Base-by-base conservation (phyloP, 106 monocot genomes). In the Chionographis japonica region DNA sequence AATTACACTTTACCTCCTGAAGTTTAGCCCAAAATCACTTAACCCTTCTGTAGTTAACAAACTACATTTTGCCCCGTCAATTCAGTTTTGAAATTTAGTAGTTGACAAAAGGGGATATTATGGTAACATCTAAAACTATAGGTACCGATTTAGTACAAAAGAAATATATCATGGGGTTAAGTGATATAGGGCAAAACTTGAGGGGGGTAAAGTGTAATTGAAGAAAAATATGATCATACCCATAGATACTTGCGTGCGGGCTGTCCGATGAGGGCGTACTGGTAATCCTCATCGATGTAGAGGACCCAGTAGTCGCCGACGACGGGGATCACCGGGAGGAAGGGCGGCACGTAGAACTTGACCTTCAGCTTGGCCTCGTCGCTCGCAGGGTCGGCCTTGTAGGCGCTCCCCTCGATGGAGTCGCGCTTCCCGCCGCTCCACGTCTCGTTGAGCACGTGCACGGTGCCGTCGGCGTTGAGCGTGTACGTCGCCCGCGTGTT, bases 361-460 rank as follows among this genome's bases (percentile, higher is more conserved):
- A 95, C 95, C 84, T 95, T 95, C 42, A 95, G 75, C 88, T 92
- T 95, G 16, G 92, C 95, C 77, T 89, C 95, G 52, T 92, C 92
- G 69, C 86, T 82, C 40, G 15, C 59, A 2, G 81, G 82, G 50
- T 95, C 84, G 4, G 80, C 89, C 72, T 78, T 81, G 68, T 70
- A 92, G 5, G 95, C 92, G 1, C 77, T 78, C 7, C 95, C 95
- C 73, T 86, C 86, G 69, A 95, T 95, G 64, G 8, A 78, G 53
- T 65, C 74, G 52, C 84, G 76, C 78, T 86, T 86, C 2, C 95
- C 95, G 53, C 66, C 73, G 68, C 75, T 89, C 91, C 91, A 95
- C 8, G 95, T 95, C 77, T 95, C 95, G 78, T 95, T 95, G 12
- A 92, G 73, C 20, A 95, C 95, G 50, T 80, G 74, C 8, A 95